These are phyloP conservation scores for Pseudomassariella vexata DNA, from an alignment of 2,329 filamentous ascomycete species.

Conservation along the genomic window DNA sequence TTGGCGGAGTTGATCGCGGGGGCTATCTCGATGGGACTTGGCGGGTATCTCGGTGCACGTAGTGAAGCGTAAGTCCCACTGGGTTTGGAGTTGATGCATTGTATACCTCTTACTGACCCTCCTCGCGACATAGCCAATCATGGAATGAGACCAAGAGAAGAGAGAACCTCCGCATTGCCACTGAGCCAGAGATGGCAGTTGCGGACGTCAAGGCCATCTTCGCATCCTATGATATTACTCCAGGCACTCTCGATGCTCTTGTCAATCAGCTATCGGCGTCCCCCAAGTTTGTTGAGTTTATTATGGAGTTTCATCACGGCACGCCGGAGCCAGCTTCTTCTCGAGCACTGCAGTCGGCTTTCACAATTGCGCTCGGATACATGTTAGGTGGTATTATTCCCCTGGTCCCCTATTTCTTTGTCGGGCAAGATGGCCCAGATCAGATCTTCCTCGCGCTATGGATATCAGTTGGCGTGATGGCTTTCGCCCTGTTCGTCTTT, in stretches of 20 bases:
- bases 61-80: conserved; percentile 36
- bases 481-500: conserved; percentile 36
- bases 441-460: too few species aligned
- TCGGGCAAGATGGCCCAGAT: conserved; percentile 27
- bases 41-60: conserved; percentile 48
- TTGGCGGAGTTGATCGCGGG: conserved; percentile 54
- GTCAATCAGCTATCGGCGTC: conserved; percentile 23
- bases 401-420: conserved; percentile 49
- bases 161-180: conserved; percentile 16
- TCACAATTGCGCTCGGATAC: conserved; percentile 51
- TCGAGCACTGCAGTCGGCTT: conserved; percentile 33
- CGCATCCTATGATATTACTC: conserved; percentile 23
- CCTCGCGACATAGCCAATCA: too few species aligned
- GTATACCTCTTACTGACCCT: too few species aligned
- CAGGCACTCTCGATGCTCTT: conserved; percentile 22
- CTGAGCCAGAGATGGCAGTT: conserved; percentile 17
- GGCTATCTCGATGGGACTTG: conserved; percentile 55
- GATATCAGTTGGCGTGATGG: conserved; percentile 36
- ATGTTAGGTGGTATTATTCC: conserved; percentile 52
- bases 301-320: conserved; percentile 29
- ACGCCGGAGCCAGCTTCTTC: conserved; percentile 20
- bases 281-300: conserved; percentile 28
- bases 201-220: conserved; percentile 26
- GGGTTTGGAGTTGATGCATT: too few species aligned
- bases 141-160: too few species aligned